These are phyloP conservation scores for Trypanosoma grayi DNA, from an alignment of 208 protist species.

Conservation along the genomic window DNA sequence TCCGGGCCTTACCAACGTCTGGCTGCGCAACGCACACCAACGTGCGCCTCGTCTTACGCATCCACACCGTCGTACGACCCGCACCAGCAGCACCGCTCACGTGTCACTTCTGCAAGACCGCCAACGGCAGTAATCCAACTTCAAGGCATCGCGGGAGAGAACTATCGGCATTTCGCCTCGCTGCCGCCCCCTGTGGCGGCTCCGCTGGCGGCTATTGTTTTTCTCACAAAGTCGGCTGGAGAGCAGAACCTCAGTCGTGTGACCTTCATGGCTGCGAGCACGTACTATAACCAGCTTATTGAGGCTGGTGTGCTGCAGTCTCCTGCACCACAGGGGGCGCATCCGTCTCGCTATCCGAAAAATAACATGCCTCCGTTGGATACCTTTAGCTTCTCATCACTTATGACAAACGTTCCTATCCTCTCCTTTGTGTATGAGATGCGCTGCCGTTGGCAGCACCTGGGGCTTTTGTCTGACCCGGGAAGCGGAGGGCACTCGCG, in stretches of 20 bases:
- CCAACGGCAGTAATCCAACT: not conserved
- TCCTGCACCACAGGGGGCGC: not conserved
- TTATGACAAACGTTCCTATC: constrained; percentile 83
- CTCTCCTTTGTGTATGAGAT: constrained; percentile 87
- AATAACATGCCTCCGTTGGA: constrained; percentile 65
- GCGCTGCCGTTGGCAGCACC: constrained; percentile 73
- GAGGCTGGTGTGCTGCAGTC: constrained; percentile 63
- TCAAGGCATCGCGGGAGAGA: not conserved
- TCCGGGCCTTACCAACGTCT: not conserved
- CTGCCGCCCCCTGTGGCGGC: constrained; percentile 66
- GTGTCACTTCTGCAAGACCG: not conserved
- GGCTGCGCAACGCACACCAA: constrained; percentile 11
- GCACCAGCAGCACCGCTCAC: constrained; percentile 1
- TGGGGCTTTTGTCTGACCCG: constrained; percentile 42
- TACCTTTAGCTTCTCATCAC: constrained; percentile 85
- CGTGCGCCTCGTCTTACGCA: not conserved
- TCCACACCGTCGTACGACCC: constrained; percentile 17
- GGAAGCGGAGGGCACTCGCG: constrained; percentile 16
- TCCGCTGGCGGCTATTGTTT: constrained; percentile 78
- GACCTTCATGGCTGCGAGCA: constrained; percentile 73
- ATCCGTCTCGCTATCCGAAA: not conserved
- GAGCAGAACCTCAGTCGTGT: constrained; percentile 84
- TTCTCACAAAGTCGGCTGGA: constrained; percentile 81
- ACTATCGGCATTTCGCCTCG: constrained; percentile 31
- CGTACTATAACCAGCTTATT: constrained; percentile 79